phyloP scores from a whole-genome alignment of 495 filamentous ascomycete species.

The Lasiosphaeriaceae sp. region DNA sequence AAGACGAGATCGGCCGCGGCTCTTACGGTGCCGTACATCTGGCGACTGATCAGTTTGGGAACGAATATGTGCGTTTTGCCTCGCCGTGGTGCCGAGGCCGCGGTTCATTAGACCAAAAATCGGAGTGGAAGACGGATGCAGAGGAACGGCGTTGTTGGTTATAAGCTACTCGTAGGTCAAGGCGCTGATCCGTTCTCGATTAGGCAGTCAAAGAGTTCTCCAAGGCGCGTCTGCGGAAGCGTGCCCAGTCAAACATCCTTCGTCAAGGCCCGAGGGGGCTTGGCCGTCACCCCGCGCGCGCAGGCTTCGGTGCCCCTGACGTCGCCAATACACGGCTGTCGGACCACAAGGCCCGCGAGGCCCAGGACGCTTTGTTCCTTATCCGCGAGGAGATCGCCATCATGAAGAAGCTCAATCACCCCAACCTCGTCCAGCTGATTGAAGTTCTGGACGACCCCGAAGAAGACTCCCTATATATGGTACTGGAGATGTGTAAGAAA shows the following conservation, averaged over 20 bases:
- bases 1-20: constrained; percentile 91
- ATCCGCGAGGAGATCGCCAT: constrained; percentile 98
- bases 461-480: constrained; percentile 96
- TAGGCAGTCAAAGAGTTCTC: constrained; percentile 98
- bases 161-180: too few species aligned
- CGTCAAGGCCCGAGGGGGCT: constrained; percentile 51
- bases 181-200: neutral
- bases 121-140: neutral
- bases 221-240: constrained; percentile 86
- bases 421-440: constrained; percentile 85
- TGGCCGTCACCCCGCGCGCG: constrained; percentile 21
- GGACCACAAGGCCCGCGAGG: constrained; percentile 47
- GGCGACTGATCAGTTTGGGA: constrained; percentile 83
- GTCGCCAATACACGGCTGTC: constrained; percentile 53
- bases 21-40: constrained; percentile 95
- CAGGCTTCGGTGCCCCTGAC: constrained; percentile 59
- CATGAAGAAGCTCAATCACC: constrained; percentile 97
- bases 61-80: constrained; percentile 74
- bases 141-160: neutral
- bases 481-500: constrained; percentile 98
- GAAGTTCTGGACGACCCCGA: constrained; percentile 94
- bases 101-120: neutral
- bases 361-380: constrained; percentile 76
- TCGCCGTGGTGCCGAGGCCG: neutral
- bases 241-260: constrained; percentile 86